Conservation (phyloP, 345 rosid species). For the Populus euphratica region DNA sequence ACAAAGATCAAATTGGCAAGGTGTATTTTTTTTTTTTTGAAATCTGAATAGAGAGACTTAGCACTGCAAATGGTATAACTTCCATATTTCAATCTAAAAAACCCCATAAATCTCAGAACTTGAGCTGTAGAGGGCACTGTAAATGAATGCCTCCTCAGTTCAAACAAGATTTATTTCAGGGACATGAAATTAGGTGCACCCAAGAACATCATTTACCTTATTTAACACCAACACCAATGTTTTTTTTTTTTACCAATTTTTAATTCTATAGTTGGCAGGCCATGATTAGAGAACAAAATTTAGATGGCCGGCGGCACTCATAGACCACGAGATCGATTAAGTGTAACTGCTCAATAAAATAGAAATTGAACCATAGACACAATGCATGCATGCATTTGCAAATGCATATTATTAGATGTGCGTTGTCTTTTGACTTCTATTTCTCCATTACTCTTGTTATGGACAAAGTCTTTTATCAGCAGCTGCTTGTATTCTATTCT, state of each 20-base stretch:
- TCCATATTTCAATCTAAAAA: no score
- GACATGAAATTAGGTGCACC: no score
- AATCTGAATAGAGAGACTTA: no score
- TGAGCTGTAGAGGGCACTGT: no score
- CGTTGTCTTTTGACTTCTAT: not conserved
- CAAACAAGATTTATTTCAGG: no score
- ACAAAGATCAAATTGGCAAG: not conserved
- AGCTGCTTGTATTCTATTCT: not conserved
- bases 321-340: not conserved
- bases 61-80: no score
- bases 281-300: not conserved
- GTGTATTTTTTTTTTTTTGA: not conserved
- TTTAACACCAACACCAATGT: not conserved
- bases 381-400: not conserved
- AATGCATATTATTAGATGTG: no score
- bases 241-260: not conserved
- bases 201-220: no score
- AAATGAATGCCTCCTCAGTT: no score
- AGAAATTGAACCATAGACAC: not conserved
- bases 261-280: slow-evolving; percentile 1
- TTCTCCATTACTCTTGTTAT: not conserved
- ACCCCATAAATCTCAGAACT: no score
- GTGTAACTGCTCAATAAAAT: not conserved
- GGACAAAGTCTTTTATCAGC: not conserved
- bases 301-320: not conserved